Base-by-base conservation (phyloP, 2,329 filamentous ascomycete species). In the Epichloe hybrida region DNA sequence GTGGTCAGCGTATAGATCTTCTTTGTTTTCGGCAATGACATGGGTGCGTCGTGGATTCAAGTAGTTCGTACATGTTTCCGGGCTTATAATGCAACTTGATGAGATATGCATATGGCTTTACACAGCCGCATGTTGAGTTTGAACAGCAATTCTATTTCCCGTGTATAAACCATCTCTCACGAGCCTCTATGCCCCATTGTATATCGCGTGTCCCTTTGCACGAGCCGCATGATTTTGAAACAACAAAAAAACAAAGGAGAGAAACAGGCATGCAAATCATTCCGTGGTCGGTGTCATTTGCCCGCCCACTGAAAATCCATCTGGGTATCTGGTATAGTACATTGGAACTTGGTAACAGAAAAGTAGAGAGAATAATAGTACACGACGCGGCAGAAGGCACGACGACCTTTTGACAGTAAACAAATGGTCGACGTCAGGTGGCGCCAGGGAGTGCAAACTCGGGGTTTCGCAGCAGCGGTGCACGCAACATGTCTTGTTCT, bases 251-350 rank as follows among this genome's bases (percentile, higher is more conserved):
- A 17, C 6, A 8, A 9, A 34, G 17, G 3, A n/a, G n/a, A 17
- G n/a, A 17, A 34, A 34, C 9, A 44, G 15, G 13, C 27, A 34
- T n/a, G 13, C 20, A 34, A n/a, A 21, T 31, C 13, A 12, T 27
- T 20, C 2, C 13, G 15, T 21, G 5, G 12, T 31, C 8, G 3
- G 27, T 31, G 27, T 31, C 27, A 17, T n/a, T 36, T 40, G 12
- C 13, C 35, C 37, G 36, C 41, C 49, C 23, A 46, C 42, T 44
- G n/a, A 17, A 17, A 39, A 23, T 38, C 36, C 17, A 52, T 48
- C 50, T 49, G 50, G 38, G 50, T 48, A 52, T 48, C 50, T 38
- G 46, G 46, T 45, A 46, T 37, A 35, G 17, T 49, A 45, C 46
- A 49, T 48, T 38, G 15, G n/a, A 31, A 44, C 20, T 8, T 36